Evolutionary conservation across 768 basidiomycete species (phyloP).

Genomic region (Pleurotus cornucopiae): DNA sequence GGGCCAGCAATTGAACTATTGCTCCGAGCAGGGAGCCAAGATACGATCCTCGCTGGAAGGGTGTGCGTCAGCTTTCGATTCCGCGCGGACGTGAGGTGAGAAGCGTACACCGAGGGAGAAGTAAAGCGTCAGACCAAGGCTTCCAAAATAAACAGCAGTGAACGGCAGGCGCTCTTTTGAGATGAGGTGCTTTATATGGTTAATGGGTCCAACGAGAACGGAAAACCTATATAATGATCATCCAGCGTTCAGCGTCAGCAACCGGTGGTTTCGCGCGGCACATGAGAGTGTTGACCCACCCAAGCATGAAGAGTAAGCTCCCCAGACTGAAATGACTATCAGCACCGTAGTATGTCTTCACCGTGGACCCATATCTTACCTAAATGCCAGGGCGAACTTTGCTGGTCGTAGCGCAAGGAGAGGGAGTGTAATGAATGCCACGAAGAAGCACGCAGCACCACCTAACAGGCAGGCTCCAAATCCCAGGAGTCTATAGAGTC

Average conservation of each 20-base stretch:
- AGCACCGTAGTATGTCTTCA: slow-evolving; percentile 62
- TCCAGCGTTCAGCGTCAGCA: background rate
- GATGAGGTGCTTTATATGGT: slow-evolving; percentile 85
- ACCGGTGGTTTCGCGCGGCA: background rate
- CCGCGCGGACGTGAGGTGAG: background rate
- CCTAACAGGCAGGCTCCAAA: slow-evolving; percentile 89
- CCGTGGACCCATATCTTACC: background rate
- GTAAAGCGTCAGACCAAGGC: slow-evolving; percentile 83
- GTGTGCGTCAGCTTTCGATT: background rate
- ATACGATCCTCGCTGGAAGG: slow-evolving; percentile 69
- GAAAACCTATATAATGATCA: slow-evolving; percentile 51
- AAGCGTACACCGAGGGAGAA: slow-evolving; percentile 84
- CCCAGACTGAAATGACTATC: slow-evolving; percentile 84
- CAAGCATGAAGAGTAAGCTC: slow-evolving; percentile 93
- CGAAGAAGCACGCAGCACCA: slow-evolving; percentile 89
- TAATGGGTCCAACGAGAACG: slow-evolving; percentile 84
- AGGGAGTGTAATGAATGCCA: slow-evolving; percentile 83
- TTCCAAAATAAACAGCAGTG: slow-evolving; percentile 76
- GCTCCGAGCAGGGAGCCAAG: slow-evolving; percentile 83
- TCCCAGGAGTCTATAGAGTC: slow-evolving; percentile 64
- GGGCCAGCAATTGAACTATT: slow-evolving; percentile 75
- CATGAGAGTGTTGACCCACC: slow-evolving; percentile 34
- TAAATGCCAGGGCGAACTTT: slow-evolving; percentile 7
- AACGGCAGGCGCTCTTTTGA: slow-evolving; percentile 85
- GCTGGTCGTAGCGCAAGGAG: slow-evolving; percentile 32